phyloP scores from a whole-genome alignment of 2,329 filamentous ascomycete species.

The Claviceps paspali region DNA sequence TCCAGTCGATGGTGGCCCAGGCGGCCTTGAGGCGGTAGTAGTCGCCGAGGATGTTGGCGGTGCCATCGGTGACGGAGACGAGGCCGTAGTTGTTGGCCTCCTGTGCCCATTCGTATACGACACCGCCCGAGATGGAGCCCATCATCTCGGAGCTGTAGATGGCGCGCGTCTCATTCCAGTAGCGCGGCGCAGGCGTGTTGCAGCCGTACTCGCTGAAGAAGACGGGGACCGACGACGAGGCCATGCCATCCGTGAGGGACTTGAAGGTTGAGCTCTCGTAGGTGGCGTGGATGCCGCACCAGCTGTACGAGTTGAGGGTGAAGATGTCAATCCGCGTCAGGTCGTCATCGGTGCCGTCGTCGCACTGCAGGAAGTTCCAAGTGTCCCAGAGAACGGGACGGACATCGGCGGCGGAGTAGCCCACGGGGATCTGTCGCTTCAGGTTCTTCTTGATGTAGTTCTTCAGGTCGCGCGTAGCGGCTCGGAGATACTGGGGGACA shows the following conservation, averaged over 20 bases:
- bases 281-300: conserved; percentile 46
- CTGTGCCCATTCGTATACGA: conserved; percentile 70
- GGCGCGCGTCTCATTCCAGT: conserved; percentile 60
- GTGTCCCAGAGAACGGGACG: conserved; percentile 57
- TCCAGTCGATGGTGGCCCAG: conserved; percentile 61
- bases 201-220: conserved; percentile 78
- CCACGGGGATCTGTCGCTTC: conserved; percentile 55
- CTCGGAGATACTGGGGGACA: conserved; percentile 57
- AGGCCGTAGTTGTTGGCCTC: conserved; percentile 53
- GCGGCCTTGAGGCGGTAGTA: conserved; percentile 61
- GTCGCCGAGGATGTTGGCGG: conserved; percentile 44
- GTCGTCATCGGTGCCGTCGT: conserved; percentile 36
- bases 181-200: conserved; percentile 54
- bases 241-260: conserved; percentile 48
- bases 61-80: conserved; percentile 44
- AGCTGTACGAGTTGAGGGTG: conserved; percentile 59
- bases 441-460: conserved; percentile 61
- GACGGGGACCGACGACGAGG: conserved; percentile 50
- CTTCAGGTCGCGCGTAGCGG: conserved; percentile 66
- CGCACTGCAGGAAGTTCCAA: conserved; percentile 62
- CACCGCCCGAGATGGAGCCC: conserved; percentile 52
- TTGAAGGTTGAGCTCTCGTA: conserved; percentile 49
- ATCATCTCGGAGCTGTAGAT: conserved; percentile 61
- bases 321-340: conserved; percentile 58
- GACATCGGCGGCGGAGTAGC: conserved; percentile 71